Base-by-base conservation (phyloP, 768 basidiomycete genomes). In the Lactarius pseudohatsudake region DNA sequence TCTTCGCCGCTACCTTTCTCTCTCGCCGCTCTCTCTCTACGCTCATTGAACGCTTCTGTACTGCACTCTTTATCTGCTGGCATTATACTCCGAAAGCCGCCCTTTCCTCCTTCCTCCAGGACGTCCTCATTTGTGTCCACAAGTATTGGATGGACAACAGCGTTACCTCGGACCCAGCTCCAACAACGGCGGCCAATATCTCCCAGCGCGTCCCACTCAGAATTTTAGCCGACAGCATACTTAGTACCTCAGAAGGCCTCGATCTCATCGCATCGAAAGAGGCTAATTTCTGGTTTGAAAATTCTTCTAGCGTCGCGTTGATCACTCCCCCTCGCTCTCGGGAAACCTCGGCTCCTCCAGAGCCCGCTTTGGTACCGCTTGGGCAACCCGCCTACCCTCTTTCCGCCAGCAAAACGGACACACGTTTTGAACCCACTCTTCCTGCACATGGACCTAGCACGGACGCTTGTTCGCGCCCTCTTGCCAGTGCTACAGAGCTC, bases 101-200 rank as follows among this genome's bases (percentile, higher is more conserved):
- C 10, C 32, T 67, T 8, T 67, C 66, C 16, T 59, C 66, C n/a
- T 67, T 67, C 9, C n/a, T 67, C 30, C 62, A 64, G 15, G 66
- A 67, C 16, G 28, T 64, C 34, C 41, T 67, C 9, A n/a, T 5
- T 34, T 53, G 62, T 20, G 15, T 67, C 45, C 66, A 64, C 50
- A 55, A 16, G 28, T 67, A 59, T 32, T 67, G 66, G 66, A 67
- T 64, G 66, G 57, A 59, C 18, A 38, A 45, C 34, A 64, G 34
- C 62, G n/a, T 64, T n/a, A 16, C 34, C 26, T 36, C 22, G 9
- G 32, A 11, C n/a, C 40, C 28, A 11, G 11, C 16, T 53, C 22
- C 50, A 6, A 13, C 3, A 5, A 30, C 40, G 32, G 26, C 22
- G 26, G 30, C 32, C 7, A 28, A 34, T 22, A 18, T 20, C 54